Conservation (phyloP, 345 rosid genomes). For the Psidium friedrichsthalianum region DNA sequence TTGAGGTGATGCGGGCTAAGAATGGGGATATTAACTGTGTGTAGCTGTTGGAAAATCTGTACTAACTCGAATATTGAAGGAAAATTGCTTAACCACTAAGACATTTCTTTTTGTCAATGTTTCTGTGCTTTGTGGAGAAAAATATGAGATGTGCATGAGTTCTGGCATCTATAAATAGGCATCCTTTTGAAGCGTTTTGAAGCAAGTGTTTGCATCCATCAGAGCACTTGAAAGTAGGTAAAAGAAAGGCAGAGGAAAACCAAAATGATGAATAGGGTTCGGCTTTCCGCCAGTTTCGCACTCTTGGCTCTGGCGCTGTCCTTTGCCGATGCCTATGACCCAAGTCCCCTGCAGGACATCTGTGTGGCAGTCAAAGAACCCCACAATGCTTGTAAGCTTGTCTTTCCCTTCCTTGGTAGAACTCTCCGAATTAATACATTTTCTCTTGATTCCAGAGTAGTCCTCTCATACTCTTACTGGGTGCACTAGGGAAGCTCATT, state of each 20-base stretch:
- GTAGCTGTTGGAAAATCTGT: background rate
- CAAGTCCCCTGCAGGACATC: slow-evolving; percentile 18
- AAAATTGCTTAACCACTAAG: background rate
- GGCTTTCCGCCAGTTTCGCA: background rate
- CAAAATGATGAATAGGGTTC: background rate
- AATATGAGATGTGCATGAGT: background rate
- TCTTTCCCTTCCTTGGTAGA: background rate
- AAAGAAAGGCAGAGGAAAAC: background rate
- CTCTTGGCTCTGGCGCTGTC: slow-evolving; percentile 6
- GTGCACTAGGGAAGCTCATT: background rate
- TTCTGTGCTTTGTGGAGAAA: too few species aligned
- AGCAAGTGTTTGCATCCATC: background rate
- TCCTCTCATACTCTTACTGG: background rate
- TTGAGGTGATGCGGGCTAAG: background rate
- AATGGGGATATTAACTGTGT: background rate
- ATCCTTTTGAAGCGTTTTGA: background rate
- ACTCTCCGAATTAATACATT: background rate
- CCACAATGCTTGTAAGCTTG: background rate
- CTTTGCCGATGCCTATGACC: slow-evolving; percentile 11
- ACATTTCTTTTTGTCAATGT: too few species aligned
- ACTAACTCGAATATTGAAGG: background rate
- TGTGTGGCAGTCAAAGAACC: slow-evolving; percentile 14
- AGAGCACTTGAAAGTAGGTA: too few species aligned
- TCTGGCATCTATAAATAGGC: background rate
- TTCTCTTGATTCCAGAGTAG: background rate